Evolutionary conservation across 2,329 filamentous ascomycete species (phyloP), one percentile per base, ranked within the genome.

Genomic region (Nemania sp.): DNA sequence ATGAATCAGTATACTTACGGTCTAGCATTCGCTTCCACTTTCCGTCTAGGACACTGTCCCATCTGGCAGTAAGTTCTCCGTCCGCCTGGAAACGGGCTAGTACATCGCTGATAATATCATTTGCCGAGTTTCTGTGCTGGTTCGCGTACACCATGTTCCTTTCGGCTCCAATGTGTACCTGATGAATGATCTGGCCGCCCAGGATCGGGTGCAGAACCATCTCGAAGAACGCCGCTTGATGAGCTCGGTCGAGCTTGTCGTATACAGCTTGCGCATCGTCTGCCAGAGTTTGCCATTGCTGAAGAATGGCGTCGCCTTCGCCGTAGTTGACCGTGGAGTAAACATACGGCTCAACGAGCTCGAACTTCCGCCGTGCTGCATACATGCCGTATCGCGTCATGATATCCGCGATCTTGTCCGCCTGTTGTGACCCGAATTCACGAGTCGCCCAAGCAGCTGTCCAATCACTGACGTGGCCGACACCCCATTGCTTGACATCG

Each of bases 21-120:
- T 84, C 79, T 66, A 86, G 75, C 66, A 87, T 83, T 65, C 81
- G 75, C 61, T 74, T 77, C 83, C 83, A 86, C 68, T 87, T 86
- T 0, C 85, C 83, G 53, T 75, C 75, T 0, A 86, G 70, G 14
- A 87, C 69, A 9, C 71, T 68, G 64, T 87, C 79, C 74, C 84
- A 87, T 47, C 76, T 71, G 41, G 75, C 68, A 0, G 81, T 84
- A 17, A 87, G 72, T 36, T 77, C 73, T 24, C 76, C 77, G 58
- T 87, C 84, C 3, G 78, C 75, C n/a, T 80, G 73, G 46, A 86
- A 83, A n/a, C 75, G 70, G 3, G 73, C 66, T 19, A 84, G 68
- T 2, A 82, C 79, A 31, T 80, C 68, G 28, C 76, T 69, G 11
- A 82, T 79, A n/a, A 81, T 61, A 5, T 72, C 65, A 52, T 83